Evolutionary conservation across 768 basidiomycete species (phyloP), one percentile per base, ranked within the genome.

Genomic region (Boletus vermiculosoides): DNA sequence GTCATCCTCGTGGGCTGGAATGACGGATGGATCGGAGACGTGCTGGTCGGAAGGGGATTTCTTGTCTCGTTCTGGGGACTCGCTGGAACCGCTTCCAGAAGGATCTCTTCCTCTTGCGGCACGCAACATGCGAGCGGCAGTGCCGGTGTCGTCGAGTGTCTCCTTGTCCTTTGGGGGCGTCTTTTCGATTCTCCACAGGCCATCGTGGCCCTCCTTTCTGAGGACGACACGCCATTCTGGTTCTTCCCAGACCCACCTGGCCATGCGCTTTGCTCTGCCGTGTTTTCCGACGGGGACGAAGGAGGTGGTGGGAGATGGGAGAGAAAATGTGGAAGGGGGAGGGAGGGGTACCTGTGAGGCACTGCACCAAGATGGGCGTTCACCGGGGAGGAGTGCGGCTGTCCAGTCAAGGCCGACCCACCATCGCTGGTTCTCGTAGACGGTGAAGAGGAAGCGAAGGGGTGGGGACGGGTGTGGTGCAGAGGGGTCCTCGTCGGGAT

Each of bases 401-500:
- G 94, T 96, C 92, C 92, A 98, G 73, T 97, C 94, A 44, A 98
- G 82, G 13, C 90, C 94, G 83, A 98, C 85, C 94, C 94, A 98
- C 94, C 94, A 96, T 7, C 94, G 82, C 73, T 97, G 94, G 72
- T 96, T 96, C 72, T 97, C 94, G 67, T 92, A 87, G 12, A 95
- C 74, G n/a, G 88, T 92, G 67, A 95, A 95, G 46, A 90, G 79
- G 76, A 95, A 94, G 22, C 88, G 85, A 33, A 88, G 72, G 18
- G 70, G 66, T 0, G 71, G 62, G 1, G 65, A 72, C 5, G 71
- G 62, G 25, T 49, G 61, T 0, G 61, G 70, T 16, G 60, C 33
- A 9, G 65, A 56, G 7, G 49, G 47, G 45, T 62, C 65, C 5
- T 50, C 46, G 6, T 58, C 59, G n/a, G 34, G 10, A 5, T 55